A percentile compares a stretch with the other conserved stretches of the same genome.
Conservation (phyloP, 768 basidiomycete genomes). For the Gloeostereum incarnatum region DNA sequence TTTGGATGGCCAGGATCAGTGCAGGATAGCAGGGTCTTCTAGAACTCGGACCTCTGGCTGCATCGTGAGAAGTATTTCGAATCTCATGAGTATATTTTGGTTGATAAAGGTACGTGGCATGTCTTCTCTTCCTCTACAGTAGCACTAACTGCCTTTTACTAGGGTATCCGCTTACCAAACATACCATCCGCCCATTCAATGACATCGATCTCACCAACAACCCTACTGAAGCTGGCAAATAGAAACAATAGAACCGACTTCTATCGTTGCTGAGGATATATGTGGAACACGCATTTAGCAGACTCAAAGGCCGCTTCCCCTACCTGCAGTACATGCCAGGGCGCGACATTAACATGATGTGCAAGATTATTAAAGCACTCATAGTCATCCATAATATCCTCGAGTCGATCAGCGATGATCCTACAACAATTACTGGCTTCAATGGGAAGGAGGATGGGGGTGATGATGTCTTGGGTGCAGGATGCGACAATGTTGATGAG, state of each 20-base stretch:
- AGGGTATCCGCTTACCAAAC: slow-evolving; percentile 2
- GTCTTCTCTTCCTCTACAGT: not conserved
- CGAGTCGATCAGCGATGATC: slow-evolving; percentile 6
- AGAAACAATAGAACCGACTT: not conserved
- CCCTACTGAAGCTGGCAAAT: not conserved
- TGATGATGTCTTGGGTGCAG: not conserved
- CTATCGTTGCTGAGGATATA: not conserved
- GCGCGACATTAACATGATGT: slow-evolving; percentile 5
- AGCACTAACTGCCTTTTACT: slow-evolving; percentile 1
- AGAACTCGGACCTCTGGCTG: slow-evolving; percentile 11
- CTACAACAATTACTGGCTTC: slow-evolving; percentile 5
- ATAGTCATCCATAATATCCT: slow-evolving; percentile 9
- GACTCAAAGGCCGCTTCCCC: slow-evolving; percentile 3
- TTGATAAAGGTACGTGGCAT: slow-evolving; percentile 2
- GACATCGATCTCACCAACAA: slow-evolving; percentile 1
- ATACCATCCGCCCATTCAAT: slow-evolving; percentile 2
- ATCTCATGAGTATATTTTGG: slow-evolving; percentile 9
- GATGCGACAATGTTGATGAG: not conserved
- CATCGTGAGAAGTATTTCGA: slow-evolving; percentile 7
- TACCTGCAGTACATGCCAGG: slow-evolving; percentile 8
- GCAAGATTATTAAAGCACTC: slow-evolving; percentile 3
- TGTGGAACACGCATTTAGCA: slow-evolving; percentile 4
- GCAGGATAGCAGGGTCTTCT: slow-evolving; percentile 10
- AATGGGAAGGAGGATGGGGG: slow-evolving; percentile 9
- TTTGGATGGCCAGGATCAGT: slow-evolving; percentile 16